Base-by-base conservation (phyloP, 2,329 filamentous ascomycete genomes). In the Paracoccidioides lutzii region DNA sequence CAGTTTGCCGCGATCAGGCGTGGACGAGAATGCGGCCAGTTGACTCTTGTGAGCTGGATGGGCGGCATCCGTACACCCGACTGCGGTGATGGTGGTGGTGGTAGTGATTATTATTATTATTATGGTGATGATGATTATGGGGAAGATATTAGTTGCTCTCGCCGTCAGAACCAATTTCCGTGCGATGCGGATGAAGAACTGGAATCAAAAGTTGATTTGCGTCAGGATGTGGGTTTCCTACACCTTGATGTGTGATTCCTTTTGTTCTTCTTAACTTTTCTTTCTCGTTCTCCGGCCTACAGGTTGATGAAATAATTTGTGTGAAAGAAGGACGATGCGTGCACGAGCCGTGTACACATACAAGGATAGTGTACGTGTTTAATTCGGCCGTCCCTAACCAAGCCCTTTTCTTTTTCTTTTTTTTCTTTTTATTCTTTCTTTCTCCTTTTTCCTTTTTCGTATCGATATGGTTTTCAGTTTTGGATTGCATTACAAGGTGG, bases 91-190 rank as follows among this genome's bases (percentile, higher is more conserved):
- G 45, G 53, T 9, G 45, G 58, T 28, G 69, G 64, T 4, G 71
- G 71, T 8, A 70, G 69, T 14, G 74, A 75, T 3, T 75, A 73
- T 12, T 69, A 72, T 15, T n/a, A 3, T 9, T 56, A 65, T 28
- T 42, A 51, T 12, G 52, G 50, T 12, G 52, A 58, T 22, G 69
- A 64, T 4, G 74, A 75, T 3, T 75, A 73, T 10, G 70, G 72
- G 7, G 76, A 77, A 22, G 72, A 73, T n/a, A 75, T 80, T 60
- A 74, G 68, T 30, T 87, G 84, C 63, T 71, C 73, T 28, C 76
- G 75, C 58, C 88, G 85, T 63, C 77, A 78, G 4, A 1, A 77
- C 70, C 22, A 81, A 82, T 58, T 88, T 88, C 61, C 80, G 80
- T 60, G 79, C 79, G 1, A 81, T 77, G 60, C 80, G 77, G 58